Evolutionary conservation across 2,329 filamentous ascomycete species (phyloP).

Genomic region (Ceratocystis albifundus): DNA sequence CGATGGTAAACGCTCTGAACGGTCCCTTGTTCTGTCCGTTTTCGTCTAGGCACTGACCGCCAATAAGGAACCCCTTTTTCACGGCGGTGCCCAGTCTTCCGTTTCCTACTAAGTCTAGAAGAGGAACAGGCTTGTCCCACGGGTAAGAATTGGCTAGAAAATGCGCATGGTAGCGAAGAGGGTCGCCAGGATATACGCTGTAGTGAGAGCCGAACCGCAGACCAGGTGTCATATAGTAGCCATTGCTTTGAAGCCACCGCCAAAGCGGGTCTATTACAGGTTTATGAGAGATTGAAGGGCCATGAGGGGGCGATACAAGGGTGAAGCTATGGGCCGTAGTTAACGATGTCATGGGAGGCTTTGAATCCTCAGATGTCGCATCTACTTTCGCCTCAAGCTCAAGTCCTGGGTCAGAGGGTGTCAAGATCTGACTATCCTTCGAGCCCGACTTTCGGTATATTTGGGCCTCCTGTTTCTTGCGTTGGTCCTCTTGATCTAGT

Average conservation of each 20-base stretch:
- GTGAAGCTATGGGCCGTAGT: conserved; percentile 15
- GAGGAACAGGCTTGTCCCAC: conserved; percentile 78
- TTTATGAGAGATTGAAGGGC: conserved; percentile 30
- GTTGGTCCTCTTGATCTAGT: conserved; percentile 16
- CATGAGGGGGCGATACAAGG: conserved; percentile 25
- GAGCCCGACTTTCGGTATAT: conserved; percentile 20
- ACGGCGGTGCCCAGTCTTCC: conserved; percentile 85
- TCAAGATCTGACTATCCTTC: conserved; percentile 25
- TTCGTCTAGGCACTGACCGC: conserved; percentile 45
- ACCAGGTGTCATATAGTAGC: conserved; percentile 79
- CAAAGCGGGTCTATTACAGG: conserved; percentile 50
- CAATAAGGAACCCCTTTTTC: conserved; percentile 88
- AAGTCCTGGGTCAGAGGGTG: conserved; percentile 23
- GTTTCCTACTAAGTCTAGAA: conserved; percentile 75
- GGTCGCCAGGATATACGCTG: conserved; percentile 89
- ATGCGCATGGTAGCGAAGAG: conserved; percentile 87
- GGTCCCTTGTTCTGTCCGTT: conserved; percentile 29
- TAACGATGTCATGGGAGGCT: conserved; percentile 7
- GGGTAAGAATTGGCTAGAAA: conserved; percentile 72
- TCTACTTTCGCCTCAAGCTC: not conserved
- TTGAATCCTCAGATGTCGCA: not conserved
- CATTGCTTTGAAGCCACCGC: conserved; percentile 57
- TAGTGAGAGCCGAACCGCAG: conserved; percentile 91
- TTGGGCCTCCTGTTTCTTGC: conserved; percentile 24
- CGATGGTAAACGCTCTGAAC: conserved; percentile 69